Evolutionary conservation across 345 rosid genomes (phyloP).

Genomic region (Gossypium arboreum): DNA sequence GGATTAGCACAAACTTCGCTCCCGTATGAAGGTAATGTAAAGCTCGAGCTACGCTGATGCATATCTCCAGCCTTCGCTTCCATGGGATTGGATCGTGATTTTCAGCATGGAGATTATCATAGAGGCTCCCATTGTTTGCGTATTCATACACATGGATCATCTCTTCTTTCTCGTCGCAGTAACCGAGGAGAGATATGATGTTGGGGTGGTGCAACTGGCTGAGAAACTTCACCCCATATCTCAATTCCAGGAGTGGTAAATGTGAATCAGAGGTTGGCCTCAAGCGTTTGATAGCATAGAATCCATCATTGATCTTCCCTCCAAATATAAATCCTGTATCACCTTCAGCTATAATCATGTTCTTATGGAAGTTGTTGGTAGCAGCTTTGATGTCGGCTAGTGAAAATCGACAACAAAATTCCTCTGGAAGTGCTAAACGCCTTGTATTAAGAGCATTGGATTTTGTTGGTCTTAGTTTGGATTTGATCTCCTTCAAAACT

Average conservation of each 20-base stretch:
- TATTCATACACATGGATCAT: no score
- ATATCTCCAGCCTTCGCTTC: conserved; percentile 30
- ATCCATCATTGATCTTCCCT: background rate
- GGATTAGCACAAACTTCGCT: conserved; percentile 25
- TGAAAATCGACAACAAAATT: background rate
- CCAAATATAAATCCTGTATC: background rate
- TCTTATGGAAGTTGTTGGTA: background rate
- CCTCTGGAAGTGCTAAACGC: background rate
- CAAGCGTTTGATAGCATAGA: background rate
- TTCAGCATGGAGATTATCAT: no score
- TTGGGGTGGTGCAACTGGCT: background rate
- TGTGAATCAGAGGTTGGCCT: background rate
- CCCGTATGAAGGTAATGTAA: conserved; percentile 10
- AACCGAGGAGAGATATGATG: background rate
- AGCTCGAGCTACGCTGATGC: conserved; percentile 15
- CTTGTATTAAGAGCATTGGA: background rate
- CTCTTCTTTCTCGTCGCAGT: background rate
- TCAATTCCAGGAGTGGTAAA: no score
- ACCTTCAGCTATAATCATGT: background rate
- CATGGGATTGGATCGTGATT: conserved; percentile 19
- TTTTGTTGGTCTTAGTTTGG: background rate
- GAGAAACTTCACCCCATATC: background rate
- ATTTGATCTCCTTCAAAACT: background rate
- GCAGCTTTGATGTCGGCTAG: background rate
- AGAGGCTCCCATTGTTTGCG: no score